A percentile compares a stretch with the other conserved stretches of the same genome.
Evolutionary conservation across 176 grass and related monocot species (phyloP).

Genomic region (Aegilops longissima): DNA sequence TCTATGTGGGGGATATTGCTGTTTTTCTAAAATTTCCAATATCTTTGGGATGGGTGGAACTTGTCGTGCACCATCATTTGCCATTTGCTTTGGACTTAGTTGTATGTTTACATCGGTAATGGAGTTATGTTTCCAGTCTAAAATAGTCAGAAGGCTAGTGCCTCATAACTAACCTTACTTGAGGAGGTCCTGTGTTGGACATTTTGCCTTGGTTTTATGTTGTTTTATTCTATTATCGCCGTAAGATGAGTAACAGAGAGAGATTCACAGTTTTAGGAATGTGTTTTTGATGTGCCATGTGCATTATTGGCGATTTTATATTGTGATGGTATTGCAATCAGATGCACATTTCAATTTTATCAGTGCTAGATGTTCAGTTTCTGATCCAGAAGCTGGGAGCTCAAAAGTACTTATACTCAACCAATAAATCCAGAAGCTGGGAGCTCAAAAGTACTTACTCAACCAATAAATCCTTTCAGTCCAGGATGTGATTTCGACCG

Average conservation of each 20-base stretch:
- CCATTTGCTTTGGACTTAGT: too few species aligned
- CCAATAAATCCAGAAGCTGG: not conserved
- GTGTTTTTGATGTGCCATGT: too few species aligned
- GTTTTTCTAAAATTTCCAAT: too few species aligned
- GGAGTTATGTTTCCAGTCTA: not conserved
- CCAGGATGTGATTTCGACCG: not conserved
- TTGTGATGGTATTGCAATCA: too few species aligned
- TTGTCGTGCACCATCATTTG: too few species aligned
- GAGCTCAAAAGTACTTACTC: not conserved
- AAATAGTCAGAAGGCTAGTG: not conserved
- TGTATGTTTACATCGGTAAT: too few species aligned
- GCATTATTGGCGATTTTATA: too few species aligned
- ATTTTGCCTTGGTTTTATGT: not conserved
- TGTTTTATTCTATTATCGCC: too few species aligned
- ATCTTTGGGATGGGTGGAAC: too few species aligned
- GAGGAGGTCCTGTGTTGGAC: not conserved
- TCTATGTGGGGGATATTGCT: too few species aligned
- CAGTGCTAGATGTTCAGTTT: not conserved
- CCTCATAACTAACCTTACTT: not conserved
- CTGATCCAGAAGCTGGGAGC: not conserved
- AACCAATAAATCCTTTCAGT: slow-evolving; percentile 6
- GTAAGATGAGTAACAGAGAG: too few species aligned
- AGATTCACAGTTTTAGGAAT: too few species aligned
- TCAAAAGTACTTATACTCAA: not conserved
- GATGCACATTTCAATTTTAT: not conserved